Conservation (phyloP, 2,329 filamentous ascomycete genomes). For the Cytospora mali region DNA sequence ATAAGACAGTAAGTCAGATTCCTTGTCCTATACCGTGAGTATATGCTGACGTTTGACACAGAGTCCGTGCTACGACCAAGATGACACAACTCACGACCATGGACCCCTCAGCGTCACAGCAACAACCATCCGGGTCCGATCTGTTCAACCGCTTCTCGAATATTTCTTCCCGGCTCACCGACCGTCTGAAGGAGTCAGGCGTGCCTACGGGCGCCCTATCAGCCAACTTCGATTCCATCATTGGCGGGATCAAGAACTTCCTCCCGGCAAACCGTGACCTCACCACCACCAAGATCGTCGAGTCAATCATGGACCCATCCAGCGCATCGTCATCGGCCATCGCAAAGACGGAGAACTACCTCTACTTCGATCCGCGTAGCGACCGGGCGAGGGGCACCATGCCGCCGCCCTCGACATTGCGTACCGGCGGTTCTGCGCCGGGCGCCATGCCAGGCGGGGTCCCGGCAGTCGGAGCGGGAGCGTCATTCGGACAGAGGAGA, state of each 20-base stretch:
- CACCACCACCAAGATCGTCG: conserved; percentile 95
- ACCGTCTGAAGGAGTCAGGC: conserved; percentile 87
- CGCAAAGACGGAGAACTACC: conserved; percentile 92
- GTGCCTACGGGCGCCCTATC: conserved; percentile 69
- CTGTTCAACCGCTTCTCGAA: conserved; percentile 93
- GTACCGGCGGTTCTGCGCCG: conserved; percentile 41
- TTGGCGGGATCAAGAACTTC: conserved; percentile 97
- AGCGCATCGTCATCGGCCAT: conserved; percentile 89
- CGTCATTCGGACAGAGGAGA: conserved; percentile 86
- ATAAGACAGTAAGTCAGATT: conserved; percentile 69
- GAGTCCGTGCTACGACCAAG: conserved; percentile 89
- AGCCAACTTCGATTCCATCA: conserved; percentile 89
- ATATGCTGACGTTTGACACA: conserved; percentile 39
- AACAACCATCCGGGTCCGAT: conserved; percentile 64
- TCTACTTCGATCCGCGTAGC: conserved; percentile 95
- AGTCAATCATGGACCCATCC: conserved; percentile 95
- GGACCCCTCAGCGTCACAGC: conserved; percentile 69
- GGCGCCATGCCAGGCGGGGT: conserved; percentile 45
- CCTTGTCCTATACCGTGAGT: conserved; percentile 9
- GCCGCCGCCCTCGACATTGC: conserved; percentile 72
- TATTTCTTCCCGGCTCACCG: conserved; percentile 87
- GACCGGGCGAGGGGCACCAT: conserved; percentile 91
- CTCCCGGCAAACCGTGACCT: conserved; percentile 94
- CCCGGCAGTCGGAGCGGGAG: conserved; percentile 66
- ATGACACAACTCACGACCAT: conserved; percentile 98